Evolutionary conservation across 2,329 filamentous ascomycete genomes (phyloP).

Genomic region (Tolypocladium album): DNA sequence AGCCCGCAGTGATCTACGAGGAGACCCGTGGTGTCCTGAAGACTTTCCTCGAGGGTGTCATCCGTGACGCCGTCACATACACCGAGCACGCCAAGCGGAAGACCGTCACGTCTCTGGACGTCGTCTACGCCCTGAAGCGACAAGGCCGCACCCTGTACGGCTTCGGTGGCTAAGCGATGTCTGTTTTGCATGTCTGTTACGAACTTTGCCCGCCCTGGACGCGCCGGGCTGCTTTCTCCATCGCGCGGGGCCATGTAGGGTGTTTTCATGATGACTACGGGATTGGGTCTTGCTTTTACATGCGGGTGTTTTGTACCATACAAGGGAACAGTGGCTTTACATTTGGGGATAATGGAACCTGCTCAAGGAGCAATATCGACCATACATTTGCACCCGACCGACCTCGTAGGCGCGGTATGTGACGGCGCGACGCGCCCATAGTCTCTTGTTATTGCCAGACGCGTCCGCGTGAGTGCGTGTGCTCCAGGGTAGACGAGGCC

Average conservation of each 20-base stretch:
- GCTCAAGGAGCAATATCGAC: conserved; percentile 14
- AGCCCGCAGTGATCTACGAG: conserved; percentile 56
- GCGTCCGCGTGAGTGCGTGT: no score
- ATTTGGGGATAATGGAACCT: conserved; percentile 22
- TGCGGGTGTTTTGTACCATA: conserved; percentile 30
- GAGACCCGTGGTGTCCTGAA: conserved; percentile 69
- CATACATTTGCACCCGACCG: neutral
- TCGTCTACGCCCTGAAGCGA: conserved; percentile 58
- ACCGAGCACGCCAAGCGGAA: conserved; percentile 75
- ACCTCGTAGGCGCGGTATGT: neutral
- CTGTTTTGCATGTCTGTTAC: conserved; percentile 22
- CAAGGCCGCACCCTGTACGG: conserved; percentile 73
- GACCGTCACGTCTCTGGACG: conserved; percentile 62
- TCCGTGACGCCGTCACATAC: conserved; percentile 68
- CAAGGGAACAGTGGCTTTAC: conserved; percentile 26
- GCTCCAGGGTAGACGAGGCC: no score
- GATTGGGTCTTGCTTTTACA: conserved; percentile 31
- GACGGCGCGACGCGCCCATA: neutral
- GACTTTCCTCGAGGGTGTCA: conserved; percentile 68
- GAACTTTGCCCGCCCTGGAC: conserved; percentile 15
- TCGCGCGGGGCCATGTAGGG: conserved; percentile 15
- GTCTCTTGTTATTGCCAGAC: neutral
- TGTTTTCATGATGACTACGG: conserved; percentile 31
- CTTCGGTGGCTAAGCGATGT: conserved; percentile 65
- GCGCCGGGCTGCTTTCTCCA: neutral